phyloP scores from a whole-genome alignment of 192 early-diverging fungal genomes.

The Fimicolochytrium jonesii region DNA sequence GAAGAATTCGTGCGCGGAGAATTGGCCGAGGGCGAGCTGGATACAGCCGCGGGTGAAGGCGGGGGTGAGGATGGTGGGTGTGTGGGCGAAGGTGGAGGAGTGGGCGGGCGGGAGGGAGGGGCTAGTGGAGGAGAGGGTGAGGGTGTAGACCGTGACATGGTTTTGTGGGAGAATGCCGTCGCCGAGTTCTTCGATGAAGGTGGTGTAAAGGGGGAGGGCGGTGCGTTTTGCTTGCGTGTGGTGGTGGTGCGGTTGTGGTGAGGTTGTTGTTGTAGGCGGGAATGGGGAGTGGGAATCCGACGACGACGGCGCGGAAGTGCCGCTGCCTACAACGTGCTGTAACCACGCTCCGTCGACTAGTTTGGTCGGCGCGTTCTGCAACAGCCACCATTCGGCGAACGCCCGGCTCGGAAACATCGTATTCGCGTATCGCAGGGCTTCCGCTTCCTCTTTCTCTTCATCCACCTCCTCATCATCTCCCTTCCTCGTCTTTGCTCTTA shows the following conservation, averaged over 20 bases:
- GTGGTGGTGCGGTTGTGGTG: too few relatives aligned
- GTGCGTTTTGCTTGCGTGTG: background rate
- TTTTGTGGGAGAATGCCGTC: conserved; percentile 5
- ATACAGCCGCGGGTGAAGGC: conserved; percentile 5
- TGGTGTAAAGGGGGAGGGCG: conserved; percentile 12
- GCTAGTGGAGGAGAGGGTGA: background rate
- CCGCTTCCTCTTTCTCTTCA: background rate
- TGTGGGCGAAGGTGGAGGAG: conserved; percentile 1
- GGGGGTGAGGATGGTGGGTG: background rate
- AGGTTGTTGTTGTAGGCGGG: too few relatives aligned
- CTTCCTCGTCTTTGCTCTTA: too few relatives aligned
- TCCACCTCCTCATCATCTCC: too few relatives aligned
- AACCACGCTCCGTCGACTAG: conserved; percentile 14
- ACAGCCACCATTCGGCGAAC: conserved; percentile 16
- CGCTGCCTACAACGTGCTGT: background rate
- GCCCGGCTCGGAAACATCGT: conserved; percentile 6
- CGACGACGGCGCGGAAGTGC: too few relatives aligned
- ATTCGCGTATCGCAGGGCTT: background rate
- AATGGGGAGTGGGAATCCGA: too few relatives aligned
- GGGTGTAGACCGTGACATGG: conserved; percentile 10
- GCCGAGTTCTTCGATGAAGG: conserved; percentile 17
- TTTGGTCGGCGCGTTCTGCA: conserved; percentile 17
- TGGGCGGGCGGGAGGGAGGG: background rate
- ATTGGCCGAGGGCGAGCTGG: conserved; percentile 16
- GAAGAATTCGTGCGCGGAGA: conserved; percentile 2